Percentiles rank a stretch among this genome's conserved stretches.
phyloP scores from a whole-genome alignment of 495 filamentous ascomycete genomes.

The Talaromyces stipitatus region DNA sequence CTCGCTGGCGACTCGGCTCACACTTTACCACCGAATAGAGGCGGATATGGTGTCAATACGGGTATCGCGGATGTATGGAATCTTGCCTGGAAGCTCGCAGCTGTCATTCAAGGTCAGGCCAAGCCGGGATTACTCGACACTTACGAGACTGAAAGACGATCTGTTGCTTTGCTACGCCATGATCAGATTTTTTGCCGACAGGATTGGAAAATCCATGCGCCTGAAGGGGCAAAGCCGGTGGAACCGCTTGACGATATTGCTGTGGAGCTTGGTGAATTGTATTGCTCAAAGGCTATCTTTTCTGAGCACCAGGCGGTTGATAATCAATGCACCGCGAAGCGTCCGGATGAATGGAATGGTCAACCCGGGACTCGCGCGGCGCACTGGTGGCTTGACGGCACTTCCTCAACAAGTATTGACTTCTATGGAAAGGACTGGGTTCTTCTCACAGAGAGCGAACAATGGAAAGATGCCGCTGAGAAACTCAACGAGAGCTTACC shows the following conservation, averaged over 20 bases:
- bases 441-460: conserved; percentile 8
- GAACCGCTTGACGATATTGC: conserved; percentile 15
- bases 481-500: too few species aligned
- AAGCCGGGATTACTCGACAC: conserved; percentile 52
- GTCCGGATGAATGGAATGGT: conserved; percentile 21
- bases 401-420: conserved; percentile 12
- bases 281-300: conserved; percentile 11
- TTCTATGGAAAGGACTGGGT: conserved; percentile 13
- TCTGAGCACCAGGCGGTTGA: conserved; percentile 8
- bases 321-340: conserved; percentile 5
- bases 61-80: conserved; percentile 59
- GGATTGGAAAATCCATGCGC: conserved; percentile 18
- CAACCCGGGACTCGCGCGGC: conserved; percentile 20
- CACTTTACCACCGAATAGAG: conserved; percentile 43
- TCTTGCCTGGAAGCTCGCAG: conserved; percentile 65
- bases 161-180: conserved; percentile 42
- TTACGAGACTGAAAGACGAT: conserved; percentile 61
- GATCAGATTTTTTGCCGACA: conserved; percentile 22
- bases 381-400: conserved; percentile 13
- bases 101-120: conserved; percentile 46
- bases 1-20: conserved; percentile 45
- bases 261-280: conserved; percentile 21
- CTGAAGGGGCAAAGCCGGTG: background rate
- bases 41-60: conserved; percentile 71
- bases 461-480: conserved; percentile 9